phyloP scores from a whole-genome alignment of 306 rosid species.

The Gleditsia sinensis region DNA sequence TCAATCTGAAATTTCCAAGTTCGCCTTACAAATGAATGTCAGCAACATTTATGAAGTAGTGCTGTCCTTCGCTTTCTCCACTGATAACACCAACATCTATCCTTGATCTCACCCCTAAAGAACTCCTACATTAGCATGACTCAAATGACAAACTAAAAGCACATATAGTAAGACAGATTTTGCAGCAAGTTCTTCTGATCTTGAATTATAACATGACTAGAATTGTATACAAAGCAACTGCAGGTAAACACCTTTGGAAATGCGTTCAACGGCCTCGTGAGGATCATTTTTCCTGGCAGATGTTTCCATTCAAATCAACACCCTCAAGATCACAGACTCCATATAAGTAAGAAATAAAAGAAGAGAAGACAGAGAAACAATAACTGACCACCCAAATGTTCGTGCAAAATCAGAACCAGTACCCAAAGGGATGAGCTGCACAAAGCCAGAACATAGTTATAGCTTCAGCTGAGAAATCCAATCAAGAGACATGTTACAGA shows the following conservation, averaged over 20 bases:
- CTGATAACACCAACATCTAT: slow-evolving; percentile 76
- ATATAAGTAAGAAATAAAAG: slow-evolving; percentile 1
- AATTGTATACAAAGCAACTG: slow-evolving; percentile 7
- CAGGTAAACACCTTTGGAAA: slow-evolving; percentile 60
- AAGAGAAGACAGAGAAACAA: slow-evolving; percentile 26
- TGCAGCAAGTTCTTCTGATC: slow-evolving; percentile 19
- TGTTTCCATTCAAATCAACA: slow-evolving; percentile 30
- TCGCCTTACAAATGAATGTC: slow-evolving; percentile 92
- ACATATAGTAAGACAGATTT: background rate
- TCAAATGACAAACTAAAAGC: slow-evolving; percentile 32
- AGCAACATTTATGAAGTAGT: slow-evolving; percentile 88
- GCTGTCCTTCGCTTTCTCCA: slow-evolving; percentile 59
- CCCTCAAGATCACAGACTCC: slow-evolving; percentile 16
- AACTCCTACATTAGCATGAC: slow-evolving; percentile 31
- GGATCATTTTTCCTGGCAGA: slow-evolving; percentile 84
- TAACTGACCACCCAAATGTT: slow-evolving; percentile 82
- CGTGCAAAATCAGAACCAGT: slow-evolving; percentile 96
- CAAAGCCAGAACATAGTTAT: slow-evolving; percentile 40
- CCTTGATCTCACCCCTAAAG: slow-evolving; percentile 73
- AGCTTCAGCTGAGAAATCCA: slow-evolving; percentile 28
- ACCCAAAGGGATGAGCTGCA: slow-evolving; percentile 93
- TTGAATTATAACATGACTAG: background rate
- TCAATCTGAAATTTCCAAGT: slow-evolving; percentile 39
- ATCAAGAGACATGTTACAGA: slow-evolving; percentile 24
- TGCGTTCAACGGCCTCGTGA: slow-evolving; percentile 76